Evolutionary conservation across 768 basidiomycete genomes (phyloP).

Genomic region (Boletus rubropictus): DNA sequence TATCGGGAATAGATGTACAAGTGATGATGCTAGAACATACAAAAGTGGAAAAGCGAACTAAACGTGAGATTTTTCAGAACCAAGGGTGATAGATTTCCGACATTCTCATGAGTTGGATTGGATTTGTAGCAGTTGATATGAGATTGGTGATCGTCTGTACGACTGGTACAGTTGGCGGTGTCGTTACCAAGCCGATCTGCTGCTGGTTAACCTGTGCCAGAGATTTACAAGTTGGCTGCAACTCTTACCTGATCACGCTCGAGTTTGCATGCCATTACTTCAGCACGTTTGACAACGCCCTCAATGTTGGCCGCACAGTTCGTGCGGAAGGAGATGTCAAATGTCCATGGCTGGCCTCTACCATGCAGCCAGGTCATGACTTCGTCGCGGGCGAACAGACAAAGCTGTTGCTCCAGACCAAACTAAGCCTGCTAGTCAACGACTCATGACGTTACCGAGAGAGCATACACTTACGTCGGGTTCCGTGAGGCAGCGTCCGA

Average conservation of each 20-base stretch:
- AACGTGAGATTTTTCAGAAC: slow-evolving; percentile 43
- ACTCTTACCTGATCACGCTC: slow-evolving; percentile 72
- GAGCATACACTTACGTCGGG: slow-evolving; percentile 61
- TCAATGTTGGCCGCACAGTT: slow-evolving; percentile 57
- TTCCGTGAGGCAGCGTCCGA: slow-evolving; percentile 83
- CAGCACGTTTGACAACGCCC: slow-evolving; percentile 71
- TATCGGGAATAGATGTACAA: slow-evolving; percentile 1
- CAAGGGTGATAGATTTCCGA: slow-evolving; percentile 81
- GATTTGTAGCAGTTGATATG: slow-evolving; percentile 82
- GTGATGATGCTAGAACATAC: slow-evolving; percentile 1
- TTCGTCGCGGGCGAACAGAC: slow-evolving; percentile 90
- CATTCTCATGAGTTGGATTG: slow-evolving; percentile 79
- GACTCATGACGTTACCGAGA: neutral
- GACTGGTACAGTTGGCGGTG: slow-evolving; percentile 40
- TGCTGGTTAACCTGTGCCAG: slow-evolving; percentile 3
- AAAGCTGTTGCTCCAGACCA: slow-evolving; percentile 88
- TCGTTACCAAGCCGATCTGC: slow-evolving; percentile 21
- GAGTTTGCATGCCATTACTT: slow-evolving; percentile 78
- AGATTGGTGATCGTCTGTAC: slow-evolving; percentile 78
- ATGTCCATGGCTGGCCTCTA: slow-evolving; percentile 49
- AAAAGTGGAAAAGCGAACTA: neutral
- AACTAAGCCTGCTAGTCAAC: slow-evolving; percentile 44
- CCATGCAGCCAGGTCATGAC: slow-evolving; percentile 70
- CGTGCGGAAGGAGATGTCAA: slow-evolving; percentile 57
- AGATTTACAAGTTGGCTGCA: neutral